Percentiles rank a stretch among this genome's conserved stretches.
Conservation (phyloP, 2,329 filamentous ascomycete genomes). For the Colletotrichum chrysophilum region DNA sequence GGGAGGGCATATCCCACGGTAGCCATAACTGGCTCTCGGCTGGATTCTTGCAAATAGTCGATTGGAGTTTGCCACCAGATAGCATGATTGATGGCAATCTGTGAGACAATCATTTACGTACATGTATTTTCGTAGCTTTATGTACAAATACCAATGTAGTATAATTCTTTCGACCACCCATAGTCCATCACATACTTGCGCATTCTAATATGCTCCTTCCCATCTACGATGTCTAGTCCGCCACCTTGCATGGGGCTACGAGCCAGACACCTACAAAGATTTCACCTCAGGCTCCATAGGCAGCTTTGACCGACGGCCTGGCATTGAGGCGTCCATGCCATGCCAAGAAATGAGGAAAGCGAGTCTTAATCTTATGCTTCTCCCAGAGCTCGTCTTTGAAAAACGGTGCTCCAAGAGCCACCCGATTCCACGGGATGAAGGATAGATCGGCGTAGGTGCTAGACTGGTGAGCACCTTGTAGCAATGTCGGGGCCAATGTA, state of each 20-base stretch:
- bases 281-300: not conserved
- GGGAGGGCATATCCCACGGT: not conserved
- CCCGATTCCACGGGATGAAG: constrained; percentile 34
- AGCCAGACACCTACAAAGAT: not conserved
- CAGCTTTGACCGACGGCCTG: not conserved
- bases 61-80: not conserved
- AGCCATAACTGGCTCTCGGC: not conserved
- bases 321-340: not conserved
- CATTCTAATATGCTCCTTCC: not conserved
- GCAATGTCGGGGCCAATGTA: constrained; percentile 24
- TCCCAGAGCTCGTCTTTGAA: not conserved
- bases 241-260: not conserved
- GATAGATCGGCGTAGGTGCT: constrained; percentile 30
- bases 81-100: not conserved
- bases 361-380: not conserved
- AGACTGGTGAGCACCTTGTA: not conserved
- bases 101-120: not conserved
- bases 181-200: not conserved
- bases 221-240: not conserved
- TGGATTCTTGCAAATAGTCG: not conserved
- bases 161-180: not conserved
- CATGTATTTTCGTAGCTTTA: not conserved
- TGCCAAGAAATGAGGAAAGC: not conserved
- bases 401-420: not conserved
- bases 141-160: not conserved